Evolutionary conservation across 495 filamentous ascomycete genomes (phyloP), one percentile per base, ranked within the genome.

Genomic region (Recurvomyces mirabilis): DNA sequence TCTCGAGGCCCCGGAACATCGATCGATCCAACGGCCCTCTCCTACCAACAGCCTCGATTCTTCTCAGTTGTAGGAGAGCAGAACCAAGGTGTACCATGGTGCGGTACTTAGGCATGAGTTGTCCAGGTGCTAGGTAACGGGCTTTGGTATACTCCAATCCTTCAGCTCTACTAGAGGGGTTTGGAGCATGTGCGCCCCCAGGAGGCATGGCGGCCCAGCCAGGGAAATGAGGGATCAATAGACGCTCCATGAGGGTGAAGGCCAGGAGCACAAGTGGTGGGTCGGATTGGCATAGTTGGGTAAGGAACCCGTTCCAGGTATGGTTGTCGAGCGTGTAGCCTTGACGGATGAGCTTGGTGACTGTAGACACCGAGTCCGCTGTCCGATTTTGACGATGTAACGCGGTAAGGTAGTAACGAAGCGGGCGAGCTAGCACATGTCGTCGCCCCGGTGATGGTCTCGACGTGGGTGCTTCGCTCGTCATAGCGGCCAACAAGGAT

Each of bases 201-300:
- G 1, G 10, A 23, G 26, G n/a, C 10, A 23, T 11, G 4, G 10
- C 25, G 1, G 25, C 36, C 87, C 87, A 94, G 17, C 82, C 82
- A 2, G 68, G 68, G 72, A 83, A 93, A 32, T 72, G 66, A 4
- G 73, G 73, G 74, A 89, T 87, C 43, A 94, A 75, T 24, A 76
- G 69, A 11, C 64, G 49, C 62, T 94, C 87, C 63, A 81, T 87
- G 17, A 75, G 51, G 23, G 55, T 40, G 57, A 91, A 91, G 29
- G 85, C 84, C 32, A 58, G 52, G 17, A 61, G 29, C 13, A 48
- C 37, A 2, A 43, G 46, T 28, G 33, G 48, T 41, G 43, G 56
- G 29, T 4, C 18, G 40, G 29, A 45, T 21, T 62, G 54, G 25
- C 67, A 68, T 5, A 80, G 68, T 20, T 53, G 41, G 46, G 71